Conservation (phyloP, 495 filamentous ascomycete genomes). For the Aspergillus panamensis region DNA sequence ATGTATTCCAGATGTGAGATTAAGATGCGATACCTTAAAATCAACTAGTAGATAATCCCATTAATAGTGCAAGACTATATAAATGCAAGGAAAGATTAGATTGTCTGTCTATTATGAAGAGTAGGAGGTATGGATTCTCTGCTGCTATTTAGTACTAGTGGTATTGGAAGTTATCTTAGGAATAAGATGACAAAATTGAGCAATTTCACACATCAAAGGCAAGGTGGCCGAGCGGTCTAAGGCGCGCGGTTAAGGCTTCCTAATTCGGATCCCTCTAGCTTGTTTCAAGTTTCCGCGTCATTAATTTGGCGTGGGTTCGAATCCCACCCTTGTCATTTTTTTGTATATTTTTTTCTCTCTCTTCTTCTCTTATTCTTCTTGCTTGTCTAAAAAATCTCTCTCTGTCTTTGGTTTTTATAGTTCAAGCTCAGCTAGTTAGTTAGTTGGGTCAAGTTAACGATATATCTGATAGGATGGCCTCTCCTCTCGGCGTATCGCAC, state of each 20-base stretch:
- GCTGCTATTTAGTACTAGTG: too few relatives aligned
- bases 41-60: too few relatives aligned
- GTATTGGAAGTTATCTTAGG: not conserved
- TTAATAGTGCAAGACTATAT: too few relatives aligned
- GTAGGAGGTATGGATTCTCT: too few relatives aligned
- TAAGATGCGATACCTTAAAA: too few relatives aligned
- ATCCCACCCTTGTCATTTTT: constrained; percentile 44
- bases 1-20: too few relatives aligned
- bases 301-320: constrained; percentile 42
- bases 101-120: too few relatives aligned
- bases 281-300: constrained; percentile 18
- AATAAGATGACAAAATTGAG: not conserved
- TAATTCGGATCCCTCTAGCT: constrained; percentile 10
- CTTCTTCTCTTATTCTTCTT: not conserved
- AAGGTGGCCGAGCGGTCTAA: constrained; percentile 22
- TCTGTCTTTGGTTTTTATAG: not conserved
- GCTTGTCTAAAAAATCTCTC: not conserved
- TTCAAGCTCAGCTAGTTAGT: not conserved
- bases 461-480: too few relatives aligned
- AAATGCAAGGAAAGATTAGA: too few relatives aligned
- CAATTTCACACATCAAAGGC: constrained; percentile 1
- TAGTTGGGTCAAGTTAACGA: too few relatives aligned
- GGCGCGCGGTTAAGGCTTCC: constrained; percentile 18
- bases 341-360: constrained; percentile 8
- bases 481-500: too few relatives aligned